Conservation (phyloP, 2,329 filamentous ascomycete species). For the Lasiodiplodia sp. region DNA sequence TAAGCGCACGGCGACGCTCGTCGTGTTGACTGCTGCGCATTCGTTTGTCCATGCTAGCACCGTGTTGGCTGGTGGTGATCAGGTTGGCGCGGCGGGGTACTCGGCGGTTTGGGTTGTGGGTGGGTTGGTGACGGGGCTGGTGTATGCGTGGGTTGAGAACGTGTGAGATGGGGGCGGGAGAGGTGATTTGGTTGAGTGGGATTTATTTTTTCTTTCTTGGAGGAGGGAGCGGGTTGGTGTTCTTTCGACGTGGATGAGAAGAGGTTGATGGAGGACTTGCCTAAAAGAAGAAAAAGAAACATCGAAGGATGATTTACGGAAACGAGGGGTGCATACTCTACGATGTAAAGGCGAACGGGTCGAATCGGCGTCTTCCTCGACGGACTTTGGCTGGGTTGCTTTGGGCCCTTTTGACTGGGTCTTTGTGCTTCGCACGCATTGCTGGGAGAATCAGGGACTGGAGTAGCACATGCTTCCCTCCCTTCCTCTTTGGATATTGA, state of each 20-base stretch:
- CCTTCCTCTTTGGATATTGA: conserved; percentile 2
- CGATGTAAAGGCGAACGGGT: too few relatives aligned
- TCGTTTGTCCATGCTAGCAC: conserved; percentile 72
- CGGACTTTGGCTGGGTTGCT: too few relatives aligned
- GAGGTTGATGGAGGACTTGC: too few relatives aligned
- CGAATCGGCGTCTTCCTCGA: too few relatives aligned
- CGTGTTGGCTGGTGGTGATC: conserved; percentile 71
- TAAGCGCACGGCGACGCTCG: conserved; percentile 61
- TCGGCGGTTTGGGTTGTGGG: conserved; percentile 77
- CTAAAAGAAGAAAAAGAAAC: too few relatives aligned
- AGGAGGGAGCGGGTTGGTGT: not conserved
- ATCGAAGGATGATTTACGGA: too few relatives aligned
- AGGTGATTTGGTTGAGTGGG: not conserved
- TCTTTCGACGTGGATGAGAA: not conserved
- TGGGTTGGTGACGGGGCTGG: conserved; percentile 66
- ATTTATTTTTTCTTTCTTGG: not conserved
- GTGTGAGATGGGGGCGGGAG: conserved; percentile 9
- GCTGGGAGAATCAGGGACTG: not conserved
- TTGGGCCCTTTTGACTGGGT: not conserved
- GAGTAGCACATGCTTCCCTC: not conserved
- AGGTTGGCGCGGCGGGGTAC: conserved; percentile 74
- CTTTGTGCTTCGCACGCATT: not conserved
- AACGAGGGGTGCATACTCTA: too few relatives aligned
- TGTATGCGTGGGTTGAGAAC: conserved; percentile 60
- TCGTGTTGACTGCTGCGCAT: conserved; percentile 56